phyloP scores from a whole-genome alignment of 108 stramenopile species.

The Craspedostauros australis region DNA sequence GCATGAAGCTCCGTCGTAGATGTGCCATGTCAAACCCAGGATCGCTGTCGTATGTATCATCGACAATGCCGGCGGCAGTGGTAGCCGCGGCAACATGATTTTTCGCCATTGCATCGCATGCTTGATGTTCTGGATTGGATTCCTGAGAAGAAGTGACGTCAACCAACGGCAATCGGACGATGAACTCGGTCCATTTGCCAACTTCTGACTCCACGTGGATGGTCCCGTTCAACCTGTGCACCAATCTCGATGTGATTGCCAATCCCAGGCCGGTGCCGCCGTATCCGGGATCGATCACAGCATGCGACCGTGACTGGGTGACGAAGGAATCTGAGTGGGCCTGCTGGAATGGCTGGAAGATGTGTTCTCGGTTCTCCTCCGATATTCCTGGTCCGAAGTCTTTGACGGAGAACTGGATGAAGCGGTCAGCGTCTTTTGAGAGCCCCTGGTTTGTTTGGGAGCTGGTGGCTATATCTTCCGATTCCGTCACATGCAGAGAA shows the following conservation, averaged over 20 bases:
- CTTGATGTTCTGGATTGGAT: too few species aligned
- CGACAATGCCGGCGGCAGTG: too few species aligned
- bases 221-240: conserved; percentile 13
- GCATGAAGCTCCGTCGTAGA: too few species aligned
- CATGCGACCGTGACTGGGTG: too few species aligned
- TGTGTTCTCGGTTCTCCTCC: background rate
- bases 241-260: conserved; percentile 20
- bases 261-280: conserved; percentile 33
- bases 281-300: conserved; percentile 9
- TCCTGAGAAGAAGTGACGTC: background rate
- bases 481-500: too few species aligned
- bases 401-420: conserved; percentile 37
- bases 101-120: too few species aligned
- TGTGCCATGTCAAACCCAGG: too few species aligned
- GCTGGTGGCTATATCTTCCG: too few species aligned
- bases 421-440: background rate
- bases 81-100: background rate
- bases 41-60: too few species aligned
- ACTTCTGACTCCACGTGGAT: conserved; percentile 21
- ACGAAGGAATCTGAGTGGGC: conserved; percentile 1
- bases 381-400: conserved; percentile 16
- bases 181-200: conserved; percentile 19
- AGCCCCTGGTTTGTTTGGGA: background rate
- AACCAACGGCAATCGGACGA: conserved; percentile 5
- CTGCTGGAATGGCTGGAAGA: conserved; percentile 27